These are phyloP conservation scores for Nitzschia sp. DNA, from an alignment of 108 stramenopile genomes.

Conservation along the genomic window DNA sequence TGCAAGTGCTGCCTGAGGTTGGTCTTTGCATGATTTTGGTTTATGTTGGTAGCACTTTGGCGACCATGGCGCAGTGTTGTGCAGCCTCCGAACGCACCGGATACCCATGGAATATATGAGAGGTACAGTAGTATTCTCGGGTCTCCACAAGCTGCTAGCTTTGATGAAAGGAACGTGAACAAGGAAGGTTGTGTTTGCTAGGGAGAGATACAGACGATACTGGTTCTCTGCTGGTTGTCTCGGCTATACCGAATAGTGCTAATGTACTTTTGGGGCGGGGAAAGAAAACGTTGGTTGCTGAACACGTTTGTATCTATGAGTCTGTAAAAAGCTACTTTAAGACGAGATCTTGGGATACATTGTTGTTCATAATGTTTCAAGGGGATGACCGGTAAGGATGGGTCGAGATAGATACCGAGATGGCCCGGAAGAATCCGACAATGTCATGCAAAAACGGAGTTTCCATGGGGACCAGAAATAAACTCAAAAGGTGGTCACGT, in stretches of 20 bases:
- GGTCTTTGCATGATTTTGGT: constrained; percentile 5
- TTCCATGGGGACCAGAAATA: too few species aligned
- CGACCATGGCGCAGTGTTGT: not conserved
- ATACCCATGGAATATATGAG: not conserved
- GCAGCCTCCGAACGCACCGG: constrained; percentile 2
- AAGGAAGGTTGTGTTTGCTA: too few species aligned
- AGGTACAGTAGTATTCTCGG: not conserved
- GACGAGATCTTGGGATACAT: too few species aligned
- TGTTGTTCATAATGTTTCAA: constrained; percentile 26
- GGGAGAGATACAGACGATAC: not conserved
- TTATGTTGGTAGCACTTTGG: constrained; percentile 17
- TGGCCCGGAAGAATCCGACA: constrained; percentile 21
- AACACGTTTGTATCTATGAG: not conserved
- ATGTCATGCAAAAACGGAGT: too few species aligned
- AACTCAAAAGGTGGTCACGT: too few species aligned
- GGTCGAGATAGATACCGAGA: constrained; percentile 26
- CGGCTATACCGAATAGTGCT: constrained; percentile 1
- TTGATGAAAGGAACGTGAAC: not conserved
- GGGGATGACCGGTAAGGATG: constrained; percentile 28
- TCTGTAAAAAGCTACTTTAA: too few species aligned
- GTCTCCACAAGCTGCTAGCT: not conserved
- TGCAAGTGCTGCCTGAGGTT: not conserved
- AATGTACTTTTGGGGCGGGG: constrained; percentile 35
- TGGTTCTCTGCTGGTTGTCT: not conserved
- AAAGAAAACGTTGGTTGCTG: constrained; percentile 1